Evolutionary conservation across 2,329 filamentous ascomycete genomes (phyloP), one percentile per base, ranked within the genome.

Genomic region (Ophiostoma populinum): DNA sequence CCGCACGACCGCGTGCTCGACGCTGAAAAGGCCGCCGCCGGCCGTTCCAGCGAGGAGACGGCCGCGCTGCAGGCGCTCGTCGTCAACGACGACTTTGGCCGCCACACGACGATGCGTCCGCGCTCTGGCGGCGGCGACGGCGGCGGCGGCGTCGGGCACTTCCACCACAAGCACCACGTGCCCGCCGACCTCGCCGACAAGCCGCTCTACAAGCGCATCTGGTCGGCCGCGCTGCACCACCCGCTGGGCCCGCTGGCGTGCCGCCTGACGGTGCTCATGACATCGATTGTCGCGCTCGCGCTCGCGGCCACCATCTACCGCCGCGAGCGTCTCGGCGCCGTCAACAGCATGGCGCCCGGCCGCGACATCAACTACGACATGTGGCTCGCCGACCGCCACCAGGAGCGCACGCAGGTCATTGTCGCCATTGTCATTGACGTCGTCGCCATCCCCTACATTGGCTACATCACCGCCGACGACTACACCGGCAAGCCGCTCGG

Each of bases 401-500:
- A 48, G 3, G 75, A 82, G 51, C 73, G 70, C 20, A 72, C 78
- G 25, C 92, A 90, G 34, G 80, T 83, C 7, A 70, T 85, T 40
- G 85, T 95, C 59, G 87, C 87, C 20, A 77, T 95, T 36, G 71
- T 82, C 24, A 80, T 98, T 25, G 87, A 95, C 55, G 74, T 78
- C 6, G 67, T 95, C 11, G 87, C 90, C 3, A 67, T 95, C 39
- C 73, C 87, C 3, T 98, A 95, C 56, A 78, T 92, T 37, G 60
- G 80, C 32, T 95, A 93, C 57, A 90, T 95, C 59, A 92, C 86
- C 17, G 92, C 77, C 59, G 90, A 98, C 51, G 90, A 98, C 58
- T 95, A 94, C 57, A 90, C 82, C 5, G 82, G 83, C 20, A 92
- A 92, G 52, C 90, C 92, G 16, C 63, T 98, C 15, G 90, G 90